Conservation (phyloP, 2,329 filamentous ascomycete genomes). For the Pseudocercospora eumusae region DNA sequence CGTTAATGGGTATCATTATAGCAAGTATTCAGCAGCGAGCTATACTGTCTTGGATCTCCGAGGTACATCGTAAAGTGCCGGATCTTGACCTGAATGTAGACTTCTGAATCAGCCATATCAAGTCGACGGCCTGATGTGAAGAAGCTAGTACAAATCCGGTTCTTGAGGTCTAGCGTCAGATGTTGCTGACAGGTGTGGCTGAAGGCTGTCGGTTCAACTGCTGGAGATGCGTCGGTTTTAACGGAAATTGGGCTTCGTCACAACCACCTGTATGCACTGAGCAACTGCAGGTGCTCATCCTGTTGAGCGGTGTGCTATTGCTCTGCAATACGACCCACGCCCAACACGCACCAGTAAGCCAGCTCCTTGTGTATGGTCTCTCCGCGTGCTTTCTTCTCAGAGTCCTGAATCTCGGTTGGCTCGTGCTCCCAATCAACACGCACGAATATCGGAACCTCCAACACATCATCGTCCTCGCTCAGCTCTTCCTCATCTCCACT, state of each 20-base stretch:
- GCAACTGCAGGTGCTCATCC: not conserved
- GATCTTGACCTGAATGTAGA: not conserved
- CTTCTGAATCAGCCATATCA: not conserved
- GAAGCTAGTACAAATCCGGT: not conserved
- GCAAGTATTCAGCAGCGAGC: not conserved
- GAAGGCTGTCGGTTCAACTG: not conserved
- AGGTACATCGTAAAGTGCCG: not conserved
- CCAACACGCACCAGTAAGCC: conserved; percentile 93
- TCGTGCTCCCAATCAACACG: conserved; percentile 86
- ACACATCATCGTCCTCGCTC: conserved; percentile 60
- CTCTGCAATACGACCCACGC: conserved; percentile 72
- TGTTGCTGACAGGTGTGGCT: conserved; percentile 2
- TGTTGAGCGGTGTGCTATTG: not conserved
- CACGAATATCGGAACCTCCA: conserved; percentile 95
- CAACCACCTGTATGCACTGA: not conserved
- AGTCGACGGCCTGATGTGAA: not conserved
- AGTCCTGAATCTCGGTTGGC: conserved; percentile 55
- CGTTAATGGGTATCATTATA: not conserved
- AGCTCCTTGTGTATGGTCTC: conserved; percentile 79
- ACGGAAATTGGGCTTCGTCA: not conserved
- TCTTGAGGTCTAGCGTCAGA: not conserved
- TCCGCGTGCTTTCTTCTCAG: conserved; percentile 52
- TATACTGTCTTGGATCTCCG: not conserved
- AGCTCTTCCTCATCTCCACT: conserved; percentile 46
- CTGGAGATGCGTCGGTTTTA: conserved; percentile 1